Base-by-base conservation (phyloP, 441 rosid genomes). In the Rhodomyrtus psidioides region DNA sequence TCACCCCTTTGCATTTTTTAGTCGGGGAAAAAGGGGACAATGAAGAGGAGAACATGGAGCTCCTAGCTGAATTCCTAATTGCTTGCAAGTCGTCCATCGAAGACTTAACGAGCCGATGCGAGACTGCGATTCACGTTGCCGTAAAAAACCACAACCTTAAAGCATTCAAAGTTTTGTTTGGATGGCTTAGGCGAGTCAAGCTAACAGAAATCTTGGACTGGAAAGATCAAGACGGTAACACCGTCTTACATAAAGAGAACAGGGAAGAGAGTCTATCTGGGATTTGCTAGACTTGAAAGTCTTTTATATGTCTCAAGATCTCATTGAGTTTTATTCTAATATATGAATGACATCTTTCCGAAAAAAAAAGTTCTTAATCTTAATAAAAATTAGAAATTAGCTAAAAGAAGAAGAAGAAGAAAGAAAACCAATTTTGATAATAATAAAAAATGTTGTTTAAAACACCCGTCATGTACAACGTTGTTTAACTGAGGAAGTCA, bases 1-100 rank as follows among this genome's bases (percentile, higher is more conserved):
- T 65, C 5, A 65, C 76, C 26, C 76, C 76, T 34, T 65, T 65
- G 46, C 76, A 65, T 34, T 28, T 3, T 1, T 21, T 62, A 0
- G 26, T 24, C 0, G 13, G 3, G 14, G 0, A 30, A 62, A 1
- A 1, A 62, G 4, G 1, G 30, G 0, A 9, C 7, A 1, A 8
- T 2, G 44, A 62, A 13, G 0, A 0, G 7, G 26, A 62, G 44
- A 46, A 46, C 49, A 0, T 9, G 10, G 12, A 46, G 9, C 53
- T 49, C 14, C 44, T 58, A 4, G 4, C 4, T 16, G 17, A 58
- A n/a, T 58, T 58, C 30, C 30, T 58, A n/a, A 5, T 0, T 13
- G 1, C 62, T 58, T 58, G 62, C 30, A 1, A 6, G 5, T 13
- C 30, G 4, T 58, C 65, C 4, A 58, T 58, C 19, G 8, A 58